Evolutionary conservation across 2,329 filamentous ascomycete species (phyloP).

Genomic region (Sclerotinia sclerotiorum): DNA sequence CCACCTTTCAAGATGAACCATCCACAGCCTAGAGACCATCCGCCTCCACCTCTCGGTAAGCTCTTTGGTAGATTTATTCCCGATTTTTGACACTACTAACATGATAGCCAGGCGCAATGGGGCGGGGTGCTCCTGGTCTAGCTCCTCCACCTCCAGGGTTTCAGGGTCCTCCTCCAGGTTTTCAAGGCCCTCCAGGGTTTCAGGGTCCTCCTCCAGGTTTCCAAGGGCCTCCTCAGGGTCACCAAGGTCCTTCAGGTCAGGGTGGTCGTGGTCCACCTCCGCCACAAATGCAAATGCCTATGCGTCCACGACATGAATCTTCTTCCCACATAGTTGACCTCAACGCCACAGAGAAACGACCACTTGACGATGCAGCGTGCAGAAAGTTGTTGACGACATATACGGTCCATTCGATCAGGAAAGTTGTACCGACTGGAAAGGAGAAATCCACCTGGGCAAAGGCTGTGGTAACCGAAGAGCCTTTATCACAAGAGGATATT

Average conservation of each 20-base stretch:
- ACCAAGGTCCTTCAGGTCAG: background rate
- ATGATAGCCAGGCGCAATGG: background rate
- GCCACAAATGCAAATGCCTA: constrained; percentile 21
- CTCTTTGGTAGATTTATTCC: background rate
- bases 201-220: background rate
- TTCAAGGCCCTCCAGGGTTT: background rate
- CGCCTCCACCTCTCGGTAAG: constrained; percentile 12
- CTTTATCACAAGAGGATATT: constrained; percentile 35
- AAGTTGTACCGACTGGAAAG: constrained; percentile 29
- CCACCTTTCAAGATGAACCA: constrained; percentile 2
- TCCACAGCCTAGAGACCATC: background rate
- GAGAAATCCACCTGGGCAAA: constrained; percentile 37
- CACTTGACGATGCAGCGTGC: constrained; percentile 17
- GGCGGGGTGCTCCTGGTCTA: background rate
- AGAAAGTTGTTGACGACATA: constrained; percentile 27
- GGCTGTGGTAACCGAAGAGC: constrained; percentile 33
- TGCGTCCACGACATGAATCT: constrained; percentile 18
- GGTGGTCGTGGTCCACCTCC: background rate
- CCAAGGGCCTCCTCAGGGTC: background rate
- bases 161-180: background rate
- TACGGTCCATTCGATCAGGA: constrained; percentile 33
- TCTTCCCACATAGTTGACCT: constrained; percentile 17
- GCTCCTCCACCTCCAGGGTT: background rate
- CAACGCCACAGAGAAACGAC: background rate
- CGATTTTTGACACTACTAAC: background rate